phyloP scores from a whole-genome alignment of 2,329 filamentous ascomycete genomes.

The Cladophialophora exuberans region DNA sequence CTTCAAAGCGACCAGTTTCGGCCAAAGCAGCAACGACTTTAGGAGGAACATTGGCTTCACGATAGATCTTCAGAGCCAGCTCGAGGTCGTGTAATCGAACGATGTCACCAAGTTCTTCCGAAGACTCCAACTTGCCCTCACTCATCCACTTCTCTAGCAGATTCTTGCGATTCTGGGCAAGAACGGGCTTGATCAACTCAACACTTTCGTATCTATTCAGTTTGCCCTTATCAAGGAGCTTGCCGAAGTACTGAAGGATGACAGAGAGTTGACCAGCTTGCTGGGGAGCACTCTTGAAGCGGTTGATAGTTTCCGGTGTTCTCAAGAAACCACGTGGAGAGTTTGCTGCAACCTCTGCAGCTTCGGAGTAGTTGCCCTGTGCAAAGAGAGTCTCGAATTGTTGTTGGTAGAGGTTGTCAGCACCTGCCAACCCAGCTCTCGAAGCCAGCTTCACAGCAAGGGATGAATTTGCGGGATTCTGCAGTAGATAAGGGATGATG shows the following conservation, averaged over 20 bases:
- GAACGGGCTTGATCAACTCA: constrained; percentile 88
- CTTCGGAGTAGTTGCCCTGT: constrained; percentile 79
- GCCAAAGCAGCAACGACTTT: constrained; percentile 96
- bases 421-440: constrained; percentile 87
- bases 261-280: constrained; percentile 79
- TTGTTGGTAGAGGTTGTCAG: constrained; percentile 88
- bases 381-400: constrained; percentile 89
- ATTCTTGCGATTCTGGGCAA: constrained; percentile 92
- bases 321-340: constrained; percentile 94
- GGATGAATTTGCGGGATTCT: constrained; percentile 91
- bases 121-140: constrained; percentile 94
- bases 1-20: constrained; percentile 94
- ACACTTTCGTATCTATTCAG: constrained; percentile 93
- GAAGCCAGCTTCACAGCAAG: constrained; percentile 97
- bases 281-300: constrained; percentile 84
- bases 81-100: constrained; percentile 87
- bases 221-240: constrained; percentile 91
- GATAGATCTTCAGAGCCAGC: constrained; percentile 85
- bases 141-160: constrained; percentile 97
- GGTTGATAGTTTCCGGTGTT: constrained; percentile 91
- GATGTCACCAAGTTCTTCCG: constrained; percentile 93
- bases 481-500: constrained; percentile 90
- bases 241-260: constrained; percentile 96
- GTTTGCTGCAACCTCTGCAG: constrained; percentile 94
- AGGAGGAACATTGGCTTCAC: constrained; percentile 84